Base-by-base conservation (phyloP, 768 basidiomycete species). In the Daedaleopsis sinensis region DNA sequence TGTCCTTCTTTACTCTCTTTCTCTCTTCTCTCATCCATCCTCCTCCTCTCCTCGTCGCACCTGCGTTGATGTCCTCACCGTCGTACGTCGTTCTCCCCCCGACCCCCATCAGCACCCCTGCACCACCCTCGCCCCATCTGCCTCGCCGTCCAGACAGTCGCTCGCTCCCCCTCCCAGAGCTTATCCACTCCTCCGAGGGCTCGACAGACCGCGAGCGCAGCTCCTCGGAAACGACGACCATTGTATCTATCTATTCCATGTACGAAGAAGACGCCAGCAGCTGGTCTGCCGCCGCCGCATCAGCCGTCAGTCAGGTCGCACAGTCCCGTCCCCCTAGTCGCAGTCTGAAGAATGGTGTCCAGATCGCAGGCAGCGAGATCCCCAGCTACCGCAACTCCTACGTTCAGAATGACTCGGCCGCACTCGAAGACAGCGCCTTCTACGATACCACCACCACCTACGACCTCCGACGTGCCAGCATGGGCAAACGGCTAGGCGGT, bases 201-300 rank as follows among this genome's bases (percentile, higher is more conserved):
- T 63, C 57, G 10, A 65, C 65, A 21, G 77, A 78, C 53, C 77
- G 76, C 66, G 81, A 79, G 19, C 82, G 86, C 59, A 78, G 77
- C 58, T 87, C 88, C 0, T 85, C 89, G 13, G 90, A 91, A 67
- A 85, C 88, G 51, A 84, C 88, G 52, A 85, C 90, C 13, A 90
- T 93, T 70, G 85, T 89, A 71, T 87, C 89, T 55, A 93, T 94
- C 58, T 94, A 92, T 72, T 91, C 89, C 52, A 93, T 93, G 91
- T 94, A 94, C 72, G 85, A 85, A 55, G 87, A 88, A 71, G 84
- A 86, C 59, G 69, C 76, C 54, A 72, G 77, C 54, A 82, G 82
- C 77, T 86, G 83, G 81, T 69, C 77, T 71, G 69, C 74, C 67
- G 72, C 62, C 55, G 60, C 76, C 60, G 62, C 56, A 49, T 51